Evolutionary conservation across 1,139 yeast genomes (phyloP).

Genomic region (Magnusiomyces suaveolens): DNA sequence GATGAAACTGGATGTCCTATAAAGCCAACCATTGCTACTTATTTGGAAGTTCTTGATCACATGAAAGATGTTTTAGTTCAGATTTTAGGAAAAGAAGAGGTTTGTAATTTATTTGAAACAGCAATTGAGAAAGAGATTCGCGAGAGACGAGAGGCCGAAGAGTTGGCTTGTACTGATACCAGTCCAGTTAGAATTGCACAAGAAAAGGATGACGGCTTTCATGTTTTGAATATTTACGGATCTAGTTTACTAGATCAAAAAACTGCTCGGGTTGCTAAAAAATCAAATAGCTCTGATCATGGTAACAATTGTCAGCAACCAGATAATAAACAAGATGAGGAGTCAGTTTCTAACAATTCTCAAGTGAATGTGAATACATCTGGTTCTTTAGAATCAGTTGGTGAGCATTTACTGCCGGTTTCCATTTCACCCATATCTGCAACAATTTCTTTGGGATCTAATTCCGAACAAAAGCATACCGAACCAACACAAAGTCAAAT

Average conservation of each 20-base stretch:
- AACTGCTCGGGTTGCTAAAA: neutral
- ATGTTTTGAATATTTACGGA: neutral
- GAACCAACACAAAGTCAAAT: neutral
- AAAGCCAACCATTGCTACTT: neutral
- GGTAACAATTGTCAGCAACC: neutral
- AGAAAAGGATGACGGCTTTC: neutral
- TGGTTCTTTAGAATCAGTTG: neutral
- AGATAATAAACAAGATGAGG: too few relatives aligned
- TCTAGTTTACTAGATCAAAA: neutral
- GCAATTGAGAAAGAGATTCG: neutral
- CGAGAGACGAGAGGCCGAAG: neutral
- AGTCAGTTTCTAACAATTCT: neutral
- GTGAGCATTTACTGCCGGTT: neutral
- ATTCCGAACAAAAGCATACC: neutral
- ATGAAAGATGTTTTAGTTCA: neutral
- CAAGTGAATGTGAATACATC: neutral
- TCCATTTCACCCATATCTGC: neutral
- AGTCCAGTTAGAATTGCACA: too few relatives aligned
- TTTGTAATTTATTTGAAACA: neutral
- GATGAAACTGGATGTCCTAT: neutral
- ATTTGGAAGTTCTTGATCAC: neutral
- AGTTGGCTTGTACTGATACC: too few relatives aligned
- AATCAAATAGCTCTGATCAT: neutral
- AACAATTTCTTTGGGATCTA: neutral
- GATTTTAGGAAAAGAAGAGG: neutral